phyloP scores from a whole-genome alignment of 164 flowering plant genomes.

The Vitis labrusca region DNA sequence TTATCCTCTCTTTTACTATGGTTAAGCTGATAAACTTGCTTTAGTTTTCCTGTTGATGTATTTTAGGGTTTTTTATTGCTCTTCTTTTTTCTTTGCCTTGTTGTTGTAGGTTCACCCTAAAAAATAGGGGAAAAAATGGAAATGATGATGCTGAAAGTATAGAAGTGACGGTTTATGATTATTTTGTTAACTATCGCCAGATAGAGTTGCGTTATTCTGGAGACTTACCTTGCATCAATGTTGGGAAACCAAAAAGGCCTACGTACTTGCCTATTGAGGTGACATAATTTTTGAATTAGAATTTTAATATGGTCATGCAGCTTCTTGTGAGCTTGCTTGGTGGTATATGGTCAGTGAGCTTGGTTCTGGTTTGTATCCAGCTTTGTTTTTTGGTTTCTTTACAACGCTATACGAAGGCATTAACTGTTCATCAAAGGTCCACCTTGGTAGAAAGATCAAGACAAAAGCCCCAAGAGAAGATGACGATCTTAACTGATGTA shows the following conservation, averaged over 20 bases:
- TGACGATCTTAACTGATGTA: conserved; percentile 64
- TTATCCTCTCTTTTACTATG: not conserved
- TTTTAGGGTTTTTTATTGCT: too few relatives aligned
- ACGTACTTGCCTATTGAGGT: conserved; percentile 57
- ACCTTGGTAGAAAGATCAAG: conserved; percentile 90
- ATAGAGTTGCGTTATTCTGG: conserved; percentile 46
- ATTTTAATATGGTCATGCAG: not conserved
- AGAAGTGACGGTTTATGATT: conserved; percentile 57
- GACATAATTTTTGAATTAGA: not conserved
- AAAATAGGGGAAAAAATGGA: conserved; percentile 27
- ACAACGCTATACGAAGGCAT: conserved; percentile 87
- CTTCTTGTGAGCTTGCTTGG: not conserved
- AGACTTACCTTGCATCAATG: conserved; percentile 63
- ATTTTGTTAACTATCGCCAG: conserved; percentile 41
- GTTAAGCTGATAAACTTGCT: not conserved
- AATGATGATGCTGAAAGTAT: conserved; percentile 24
- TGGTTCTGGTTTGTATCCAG: conserved; percentile 29
- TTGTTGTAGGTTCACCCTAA: conserved; percentile 51
- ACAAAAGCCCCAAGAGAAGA: conserved; percentile 89
- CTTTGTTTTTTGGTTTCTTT: conserved; percentile 77
- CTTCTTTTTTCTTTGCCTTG: not conserved
- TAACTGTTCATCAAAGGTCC: conserved; percentile 66
- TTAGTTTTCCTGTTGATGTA: too few relatives aligned
- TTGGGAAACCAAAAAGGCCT: conserved; percentile 69
- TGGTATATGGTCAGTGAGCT: not conserved